Conservation (phyloP, 1,284 basidiomycete genomes). For the Paramarasmius palmivorus region DNA sequence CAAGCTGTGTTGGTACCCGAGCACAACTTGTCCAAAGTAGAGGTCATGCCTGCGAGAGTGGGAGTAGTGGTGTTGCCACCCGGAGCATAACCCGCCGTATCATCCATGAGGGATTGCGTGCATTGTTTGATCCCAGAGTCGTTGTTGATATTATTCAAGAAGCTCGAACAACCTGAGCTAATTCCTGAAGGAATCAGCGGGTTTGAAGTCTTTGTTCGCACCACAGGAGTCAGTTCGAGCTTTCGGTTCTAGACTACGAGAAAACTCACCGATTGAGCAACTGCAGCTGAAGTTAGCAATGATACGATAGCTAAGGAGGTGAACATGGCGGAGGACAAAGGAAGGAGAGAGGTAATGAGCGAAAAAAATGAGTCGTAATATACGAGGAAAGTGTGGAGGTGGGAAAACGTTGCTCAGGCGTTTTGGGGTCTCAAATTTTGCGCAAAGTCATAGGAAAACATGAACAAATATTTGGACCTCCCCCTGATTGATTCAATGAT, state of each 20-base stretch:
- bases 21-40: slow-evolving; percentile 65
- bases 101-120: slow-evolving; percentile 62
- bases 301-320: slow-evolving; percentile 50
- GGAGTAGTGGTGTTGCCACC: slow-evolving; percentile 38
- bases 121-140: slow-evolving; percentile 62
- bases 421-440: not conserved
- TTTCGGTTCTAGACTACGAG: no score
- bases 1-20: slow-evolving; percentile 44
- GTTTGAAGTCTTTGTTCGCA: slow-evolving; percentile 31
- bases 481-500: not conserved
- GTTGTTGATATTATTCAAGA: slow-evolving; percentile 63
- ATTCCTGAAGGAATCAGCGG: slow-evolving; percentile 67
- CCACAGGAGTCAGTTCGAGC: slow-evolving; percentile 21
- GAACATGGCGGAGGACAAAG: slow-evolving; percentile 33
- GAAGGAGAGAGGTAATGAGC: not conserved
- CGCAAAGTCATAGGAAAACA: not conserved
- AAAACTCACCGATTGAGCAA: slow-evolving; percentile 38
- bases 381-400: not conserved
- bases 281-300: slow-evolving; percentile 42
- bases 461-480: not conserved
- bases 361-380: not conserved
- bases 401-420: not conserved
- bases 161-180: slow-evolving; percentile 56
- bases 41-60: slow-evolving; percentile 48
- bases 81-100: slow-evolving; percentile 63